Percentiles rank a stretch among this genome's conserved stretches.
These are phyloP conservation scores for Eruca vesicaria DNA, from an alignment of 441 rosid species.

Conservation along the genomic window DNA sequence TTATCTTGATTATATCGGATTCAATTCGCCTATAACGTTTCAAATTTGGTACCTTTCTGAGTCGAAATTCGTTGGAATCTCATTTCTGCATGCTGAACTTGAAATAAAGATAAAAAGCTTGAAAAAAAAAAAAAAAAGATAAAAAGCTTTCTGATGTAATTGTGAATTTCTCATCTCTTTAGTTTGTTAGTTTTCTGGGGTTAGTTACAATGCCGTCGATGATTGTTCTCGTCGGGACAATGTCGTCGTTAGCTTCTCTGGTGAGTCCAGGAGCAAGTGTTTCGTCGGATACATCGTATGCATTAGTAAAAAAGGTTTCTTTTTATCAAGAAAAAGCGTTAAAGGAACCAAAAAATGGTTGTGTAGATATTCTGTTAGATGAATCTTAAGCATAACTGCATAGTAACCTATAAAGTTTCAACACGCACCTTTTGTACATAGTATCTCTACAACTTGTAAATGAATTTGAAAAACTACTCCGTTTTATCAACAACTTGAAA, in stretches of 20 bases:
- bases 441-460: no score
- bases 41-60: neutral
- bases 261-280: neutral
- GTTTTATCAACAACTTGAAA: no score
- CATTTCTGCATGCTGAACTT: neutral
- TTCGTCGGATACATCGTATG: constrained; percentile 39
- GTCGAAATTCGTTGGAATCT: neutral
- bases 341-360: constrained; percentile 60
- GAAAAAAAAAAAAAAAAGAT: no score
- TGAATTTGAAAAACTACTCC: no score
- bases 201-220: neutral
- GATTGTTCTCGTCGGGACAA: neutral
- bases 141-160: neutral
- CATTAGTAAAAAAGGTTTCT: constrained; percentile 64
- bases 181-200: no score
- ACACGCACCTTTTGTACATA: no score
- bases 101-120: no score
- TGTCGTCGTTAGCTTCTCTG: neutral
- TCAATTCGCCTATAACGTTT: neutral
- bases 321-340: constrained; percentile 46
- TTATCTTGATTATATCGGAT: neutral
- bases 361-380: constrained; percentile 83
- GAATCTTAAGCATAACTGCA: no score
- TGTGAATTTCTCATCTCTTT: no score
- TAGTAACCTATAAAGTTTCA: no score